phyloP scores from a whole-genome alignment of 352 stramenopile genomes.

The Pythium apleroticum region DNA sequence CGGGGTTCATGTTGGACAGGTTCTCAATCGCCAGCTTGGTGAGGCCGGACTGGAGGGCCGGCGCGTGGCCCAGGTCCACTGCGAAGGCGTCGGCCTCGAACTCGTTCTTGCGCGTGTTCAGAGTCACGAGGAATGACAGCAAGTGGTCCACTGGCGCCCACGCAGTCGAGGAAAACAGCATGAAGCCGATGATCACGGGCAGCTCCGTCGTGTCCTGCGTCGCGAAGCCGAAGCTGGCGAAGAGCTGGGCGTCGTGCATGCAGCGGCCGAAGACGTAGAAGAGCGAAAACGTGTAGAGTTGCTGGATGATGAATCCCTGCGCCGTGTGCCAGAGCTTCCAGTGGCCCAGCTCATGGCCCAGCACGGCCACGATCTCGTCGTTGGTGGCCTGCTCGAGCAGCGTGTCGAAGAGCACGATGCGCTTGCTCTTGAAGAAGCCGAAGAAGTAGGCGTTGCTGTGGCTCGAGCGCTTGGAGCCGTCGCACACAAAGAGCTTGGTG shows the following conservation, averaged over 20 bases:
- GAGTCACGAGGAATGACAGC: conserved; percentile 72
- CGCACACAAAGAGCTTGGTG: conserved; percentile 97
- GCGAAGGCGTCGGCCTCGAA: conserved; percentile 94
- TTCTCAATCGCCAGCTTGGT: conserved; percentile 98
- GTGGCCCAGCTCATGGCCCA: conserved; percentile 96
- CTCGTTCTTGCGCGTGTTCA: conserved; percentile 80
- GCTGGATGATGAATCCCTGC: conserved; percentile 93
- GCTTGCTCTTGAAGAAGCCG: conserved; percentile 97
- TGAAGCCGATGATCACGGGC: conserved; percentile 79
- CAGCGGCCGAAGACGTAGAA: conserved; percentile 84
- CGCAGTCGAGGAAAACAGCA: conserved; percentile 82
- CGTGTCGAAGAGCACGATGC: conserved; percentile 97
- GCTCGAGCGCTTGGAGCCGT: conserved; percentile 95
- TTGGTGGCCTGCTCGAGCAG: conserved; percentile 92
- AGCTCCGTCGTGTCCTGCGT: conserved; percentile 16
- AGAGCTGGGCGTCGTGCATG: conserved; percentile 77
- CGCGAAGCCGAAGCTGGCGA: conserved; percentile 73
- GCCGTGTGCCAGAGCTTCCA: conserved; percentile 96
- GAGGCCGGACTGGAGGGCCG: conserved; percentile 92
- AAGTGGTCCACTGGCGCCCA: conserved; percentile 82
- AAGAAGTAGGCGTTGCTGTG: conserved; percentile 92
- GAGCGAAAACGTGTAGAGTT: conserved; percentile 77
- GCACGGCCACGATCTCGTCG: conserved; percentile 95
- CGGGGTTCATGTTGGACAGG: conserved; percentile 96
- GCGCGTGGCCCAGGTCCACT: conserved; percentile 88